These are phyloP conservation scores for Gentiana dahurica DNA, from an alignment of 257 asterid genomes.

Conservation along the genomic window DNA sequence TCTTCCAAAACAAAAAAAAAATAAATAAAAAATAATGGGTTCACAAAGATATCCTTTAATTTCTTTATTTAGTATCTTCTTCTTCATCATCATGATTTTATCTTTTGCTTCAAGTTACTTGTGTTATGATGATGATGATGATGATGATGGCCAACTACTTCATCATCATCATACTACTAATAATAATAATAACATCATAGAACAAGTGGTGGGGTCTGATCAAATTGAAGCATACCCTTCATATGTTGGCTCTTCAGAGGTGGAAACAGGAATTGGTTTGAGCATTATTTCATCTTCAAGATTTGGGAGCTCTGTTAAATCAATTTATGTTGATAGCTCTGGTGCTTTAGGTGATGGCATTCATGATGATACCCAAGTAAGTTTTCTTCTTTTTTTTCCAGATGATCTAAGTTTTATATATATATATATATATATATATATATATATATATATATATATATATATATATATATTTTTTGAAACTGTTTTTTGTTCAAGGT, in stretches of 20 bases:
- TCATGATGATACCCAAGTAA: constrained; percentile 25
- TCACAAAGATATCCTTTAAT: not conserved
- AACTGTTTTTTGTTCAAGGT: not conserved
- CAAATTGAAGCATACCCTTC: constrained; percentile 14
- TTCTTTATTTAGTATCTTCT: not conserved
- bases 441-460: too few relatives aligned
- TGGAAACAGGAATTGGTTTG: constrained; percentile 1
- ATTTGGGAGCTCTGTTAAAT: not conserved
- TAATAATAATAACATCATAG: too few relatives aligned
- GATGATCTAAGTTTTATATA: not conserved
- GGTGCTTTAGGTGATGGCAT: constrained; percentile 38
- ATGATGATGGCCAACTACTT: not conserved
- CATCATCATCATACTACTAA: not conserved
- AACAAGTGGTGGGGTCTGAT: constrained; percentile 11
- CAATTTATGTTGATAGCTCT: constrained; percentile 13
- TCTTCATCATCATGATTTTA: not conserved
- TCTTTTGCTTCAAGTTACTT: constrained; percentile 12
- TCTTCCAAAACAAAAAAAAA: not conserved
- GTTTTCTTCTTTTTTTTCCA: not conserved
- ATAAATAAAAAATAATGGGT: constrained; percentile 5
- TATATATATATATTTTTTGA: not conserved
- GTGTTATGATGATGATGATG: not conserved
- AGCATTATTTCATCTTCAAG: not conserved
- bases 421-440: too few relatives aligned
- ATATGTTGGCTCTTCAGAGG: not conserved